Evolutionary conservation across 208 protist species (phyloP).

Genomic region (Crithidia expoeki): DNA sequence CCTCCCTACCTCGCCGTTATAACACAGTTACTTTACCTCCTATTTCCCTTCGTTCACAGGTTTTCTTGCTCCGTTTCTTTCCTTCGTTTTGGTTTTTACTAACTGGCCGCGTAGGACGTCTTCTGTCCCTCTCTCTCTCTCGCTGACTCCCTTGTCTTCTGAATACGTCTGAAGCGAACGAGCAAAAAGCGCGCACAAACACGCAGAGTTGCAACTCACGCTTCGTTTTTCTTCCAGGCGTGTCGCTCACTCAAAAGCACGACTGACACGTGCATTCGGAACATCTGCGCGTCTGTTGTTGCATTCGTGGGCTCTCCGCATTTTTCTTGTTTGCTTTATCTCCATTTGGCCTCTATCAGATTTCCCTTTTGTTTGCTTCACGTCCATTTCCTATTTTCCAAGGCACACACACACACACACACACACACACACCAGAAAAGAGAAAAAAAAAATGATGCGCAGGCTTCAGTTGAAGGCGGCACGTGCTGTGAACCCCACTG

Average conservation of each 20-base stretch:
- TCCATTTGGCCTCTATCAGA: neutral
- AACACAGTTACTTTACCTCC: no score
- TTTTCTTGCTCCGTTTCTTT: no score
- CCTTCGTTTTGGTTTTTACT: neutral
- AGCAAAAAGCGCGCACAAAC: no score
- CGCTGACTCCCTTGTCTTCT: no score
- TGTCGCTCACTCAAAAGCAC: neutral
- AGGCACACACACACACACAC: neutral
- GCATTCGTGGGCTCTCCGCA: no score
- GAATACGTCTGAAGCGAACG: no score
- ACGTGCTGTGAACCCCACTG: slow-evolving; percentile 2
- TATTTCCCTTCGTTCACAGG: no score
- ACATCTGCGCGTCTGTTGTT: no score
- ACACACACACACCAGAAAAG: neutral
- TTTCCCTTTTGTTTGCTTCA: neutral
- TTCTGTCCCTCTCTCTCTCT: no score
- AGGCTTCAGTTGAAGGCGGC: slow-evolving; percentile 4
- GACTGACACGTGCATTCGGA: neutral
- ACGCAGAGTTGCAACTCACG: no score
- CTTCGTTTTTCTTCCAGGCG: neutral
- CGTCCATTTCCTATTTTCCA: neutral
- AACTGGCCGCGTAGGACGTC: no score
- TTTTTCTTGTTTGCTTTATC: neutral
- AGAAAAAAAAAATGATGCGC: slow-evolving; percentile 26
- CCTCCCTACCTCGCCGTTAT: neutral